Conservation (phyloP, 352 stramenopile species). For the Globisporangium iwayamae region DNA sequence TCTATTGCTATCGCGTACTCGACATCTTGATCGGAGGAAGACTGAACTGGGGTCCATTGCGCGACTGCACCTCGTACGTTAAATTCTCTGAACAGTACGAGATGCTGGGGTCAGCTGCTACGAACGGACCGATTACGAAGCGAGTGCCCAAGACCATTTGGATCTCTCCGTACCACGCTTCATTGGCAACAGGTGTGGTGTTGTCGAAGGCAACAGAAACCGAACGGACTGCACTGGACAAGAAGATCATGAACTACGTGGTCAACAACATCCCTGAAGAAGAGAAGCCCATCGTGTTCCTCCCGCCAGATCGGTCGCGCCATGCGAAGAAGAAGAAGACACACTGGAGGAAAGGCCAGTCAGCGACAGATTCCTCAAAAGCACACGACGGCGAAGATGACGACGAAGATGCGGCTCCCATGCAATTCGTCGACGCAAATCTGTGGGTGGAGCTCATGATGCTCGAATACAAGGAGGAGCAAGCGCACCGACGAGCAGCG, state of each 20-base stretch:
- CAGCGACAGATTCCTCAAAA: neutral
- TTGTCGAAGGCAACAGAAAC: slow-evolving; percentile 66
- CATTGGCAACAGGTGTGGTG: slow-evolving; percentile 66
- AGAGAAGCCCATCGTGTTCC: slow-evolving; percentile 43
- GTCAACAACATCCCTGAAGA: slow-evolving; percentile 60
- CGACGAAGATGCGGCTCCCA: slow-evolving; percentile 9
- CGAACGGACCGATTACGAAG: neutral
- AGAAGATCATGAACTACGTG: slow-evolving; percentile 63
- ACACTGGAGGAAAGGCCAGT: neutral
- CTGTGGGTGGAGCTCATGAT: slow-evolving; percentile 87
- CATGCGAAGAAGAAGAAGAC: slow-evolving; percentile 11
- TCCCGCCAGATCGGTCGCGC: slow-evolving; percentile 25
- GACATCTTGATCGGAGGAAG: slow-evolving; percentile 58
- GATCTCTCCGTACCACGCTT: slow-evolving; percentile 78
- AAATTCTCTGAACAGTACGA: slow-evolving; percentile 52
- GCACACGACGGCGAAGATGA: slow-evolving; percentile 12
- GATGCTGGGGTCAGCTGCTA: slow-evolving; percentile 15
- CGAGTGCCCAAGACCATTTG: slow-evolving; percentile 70
- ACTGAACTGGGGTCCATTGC: slow-evolving; percentile 64
- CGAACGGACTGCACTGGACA: slow-evolving; percentile 49
- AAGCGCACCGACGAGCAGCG: slow-evolving; percentile 84
- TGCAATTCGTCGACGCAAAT: slow-evolving; percentile 71
- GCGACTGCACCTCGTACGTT: slow-evolving; percentile 51
- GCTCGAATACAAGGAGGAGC: slow-evolving; percentile 90
- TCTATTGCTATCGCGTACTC: slow-evolving; percentile 86